Base-by-base conservation (phyloP, 176 grass and related monocot genomes). In the Paspalum vaginatum region DNA sequence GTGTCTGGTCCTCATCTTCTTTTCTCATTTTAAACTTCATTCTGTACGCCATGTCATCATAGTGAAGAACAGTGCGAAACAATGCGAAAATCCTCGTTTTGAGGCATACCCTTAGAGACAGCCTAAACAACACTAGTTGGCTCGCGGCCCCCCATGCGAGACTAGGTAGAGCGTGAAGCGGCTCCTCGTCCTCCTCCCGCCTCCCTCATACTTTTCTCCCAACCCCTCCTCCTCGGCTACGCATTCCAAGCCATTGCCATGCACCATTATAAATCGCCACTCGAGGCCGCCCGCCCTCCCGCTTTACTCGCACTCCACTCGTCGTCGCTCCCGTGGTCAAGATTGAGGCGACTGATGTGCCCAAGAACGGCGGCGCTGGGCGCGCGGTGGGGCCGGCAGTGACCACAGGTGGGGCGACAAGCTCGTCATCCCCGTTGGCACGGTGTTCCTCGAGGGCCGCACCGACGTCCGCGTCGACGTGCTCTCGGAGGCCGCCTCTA, bases 361-460 rank as follows among this genome's bases (percentile, higher is more conserved):
- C 51, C 60, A 88, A 81, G 71, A 75, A 70, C 58, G 79, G 50
- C 59, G 24, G 1, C 56, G 40, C 5, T 6, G 21, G n/a, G n/a
- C n/a, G 82, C 80, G 93, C 96, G 32, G 56, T 44, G 48, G 86
- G 77, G 87, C 53, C 8, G 71, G 44, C 0, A 52, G 59, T 1
- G 91, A 91, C 81, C 90, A 93, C 50, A 62, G 86, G 57, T 98
- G 90, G 85, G 59, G 65, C 61, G 83, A 89, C 32, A 89, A 81
- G 62, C 66, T 99, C 0, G 81, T 74, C 21, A 58, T 95, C 53
- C 92, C 88, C 25, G 74, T 95, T 21, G 85, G 75, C 27, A 67
- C 69, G 24, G 91, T 82, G 11, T 98, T 98, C 79, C 76, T 98
- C 2, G 62, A 74, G 70, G 76, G 75, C 75, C 73, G 58, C 42